These are phyloP conservation scores for Cornus kousa DNA, from an alignment of 148 eudicot genomes.

Conservation along the genomic window DNA sequence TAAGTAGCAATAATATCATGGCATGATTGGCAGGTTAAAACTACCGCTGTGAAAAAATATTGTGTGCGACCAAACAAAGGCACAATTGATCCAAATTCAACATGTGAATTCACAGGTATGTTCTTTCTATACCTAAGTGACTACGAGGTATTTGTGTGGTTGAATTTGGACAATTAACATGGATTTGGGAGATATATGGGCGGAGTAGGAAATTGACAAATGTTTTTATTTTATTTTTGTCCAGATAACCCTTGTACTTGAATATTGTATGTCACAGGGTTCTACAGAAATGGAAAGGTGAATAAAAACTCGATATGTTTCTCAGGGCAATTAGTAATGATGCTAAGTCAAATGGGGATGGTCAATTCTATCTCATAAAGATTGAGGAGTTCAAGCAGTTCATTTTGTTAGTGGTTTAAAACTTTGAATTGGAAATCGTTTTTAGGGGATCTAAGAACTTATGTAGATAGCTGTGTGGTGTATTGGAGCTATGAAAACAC, in stretches of 20 bases:
- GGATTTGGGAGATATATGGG: too few species aligned
- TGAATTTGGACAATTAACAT: neutral
- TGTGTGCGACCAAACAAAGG: slow-evolving; percentile 90
- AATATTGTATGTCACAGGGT: neutral
- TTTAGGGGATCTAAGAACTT: neutral
- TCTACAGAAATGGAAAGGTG: neutral
- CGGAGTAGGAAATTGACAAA: neutral
- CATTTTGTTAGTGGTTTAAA: neutral
- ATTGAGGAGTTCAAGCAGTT: neutral
- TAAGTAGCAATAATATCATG: neutral
- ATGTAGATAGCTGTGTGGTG: neutral
- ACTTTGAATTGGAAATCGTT: neutral
- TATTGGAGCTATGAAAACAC: neutral
- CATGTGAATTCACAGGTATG: slow-evolving; percentile 73
- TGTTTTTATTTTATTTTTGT: neutral
- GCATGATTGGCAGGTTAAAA: slow-evolving; percentile 64
- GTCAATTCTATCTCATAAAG: too few species aligned
- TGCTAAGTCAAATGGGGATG: too few species aligned
- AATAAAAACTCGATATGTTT: too few species aligned
- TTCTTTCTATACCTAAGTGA: neutral
- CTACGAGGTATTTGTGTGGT: neutral
- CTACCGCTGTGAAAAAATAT: slow-evolving; percentile 90
- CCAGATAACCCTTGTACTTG: neutral
- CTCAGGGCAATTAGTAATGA: too few species aligned
- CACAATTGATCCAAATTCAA: slow-evolving; percentile 55